Evolutionary conservation across 129 eudicot genomes (phyloP), one percentile per base, ranked within the genome.

Genomic region (Flaveria brownii): DNA sequence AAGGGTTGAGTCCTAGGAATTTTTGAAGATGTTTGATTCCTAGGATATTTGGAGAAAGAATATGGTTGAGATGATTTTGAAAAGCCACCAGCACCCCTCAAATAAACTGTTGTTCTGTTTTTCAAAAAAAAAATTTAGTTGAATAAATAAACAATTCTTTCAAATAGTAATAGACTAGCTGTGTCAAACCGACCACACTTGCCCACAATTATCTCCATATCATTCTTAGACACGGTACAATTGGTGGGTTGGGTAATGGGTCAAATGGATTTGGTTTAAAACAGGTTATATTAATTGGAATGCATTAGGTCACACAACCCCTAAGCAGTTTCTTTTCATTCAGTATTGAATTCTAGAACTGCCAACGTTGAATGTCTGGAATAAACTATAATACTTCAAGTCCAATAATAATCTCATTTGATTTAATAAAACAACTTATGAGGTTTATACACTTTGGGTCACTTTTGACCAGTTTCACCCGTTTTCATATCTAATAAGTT

Each of bases 81-180:
- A 74, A 95, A 95, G 47, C 99, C 99, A 75, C 99, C 97, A 78
- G 96, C 92, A 78, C 97, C 97, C 70, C 99, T 82, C 74, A 91
- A 80, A 72, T 71, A 95, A 36, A 89, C 33, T n/a, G 97, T 50
- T 72, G 82, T 41, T 78, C 96, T 62, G 42, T 28, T 62, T 62
- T 62, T 11, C 14, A 28, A 14, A 13, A 62, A 61, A 25, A 28
- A 4, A 30, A 60, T n/a, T n/a, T 10, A 25, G 14, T 60, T 23
- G 17, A 60, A 60, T 23, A 91, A 79, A 74, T 56, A 94, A 42
- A 87, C 43, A 30, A 93, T 47, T 74, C 75, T 22, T 78, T 88
- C 91, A 78, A 67, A 68, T 2, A 56, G 61, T 36, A 81, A 59
- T 54, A 70, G 59, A 68, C 26, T 26, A 54, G 71, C 45, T 74